Base-by-base conservation (phyloP, 148 eudicot genomes). In the Amaranthus hypochondriacus region DNA sequence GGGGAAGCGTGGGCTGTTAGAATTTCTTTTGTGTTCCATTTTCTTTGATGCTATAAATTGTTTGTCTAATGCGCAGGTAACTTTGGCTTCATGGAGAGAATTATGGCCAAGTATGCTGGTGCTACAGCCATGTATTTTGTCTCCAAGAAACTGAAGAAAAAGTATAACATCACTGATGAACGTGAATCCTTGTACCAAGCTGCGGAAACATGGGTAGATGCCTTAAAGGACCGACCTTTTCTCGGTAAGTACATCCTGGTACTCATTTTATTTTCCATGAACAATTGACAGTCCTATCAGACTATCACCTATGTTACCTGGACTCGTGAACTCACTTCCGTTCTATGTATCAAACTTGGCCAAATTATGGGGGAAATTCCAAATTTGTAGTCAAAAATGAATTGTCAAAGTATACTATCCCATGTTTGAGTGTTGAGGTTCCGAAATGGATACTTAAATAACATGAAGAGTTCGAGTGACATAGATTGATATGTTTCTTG, bases 131-230 rank as follows among this genome's bases (percentile, higher is more conserved):
- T 95, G 98, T 95, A 92, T 70, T 92, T 92, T 75, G 96, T 94
- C 64, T 76, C 97, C 58, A 94, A 94, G 82, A 94, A 86, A 66
- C 79, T 94, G 79, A 94, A 94, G 85, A 92, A 94, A 76, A 94
- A 82, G 77, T 78, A 91, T 49, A 89, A 94, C 72, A 94, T 94
- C 50, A 87, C 91, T 18, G 90, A 92, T 79, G 97, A 90, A 77
- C 96, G 98, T 59, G 86, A 81, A 70, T 80, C 97, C 54, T 81
- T 94, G 84, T 92, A 94, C 72, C 86, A 92, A 74, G 88, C 98
- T 77, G 98, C 97, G 66, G 98, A 92, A 75, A 88, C 91, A 71
- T 94, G 98, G 98, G 98, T 94, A n/a, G 89, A 88, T 80, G 99
- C 99, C 64, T 82, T 95, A 14, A 83, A 84, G 55, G 96, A 89